phyloP scores from a whole-genome alignment of 345 rosid genomes.

The Linum lewisii region DNA sequence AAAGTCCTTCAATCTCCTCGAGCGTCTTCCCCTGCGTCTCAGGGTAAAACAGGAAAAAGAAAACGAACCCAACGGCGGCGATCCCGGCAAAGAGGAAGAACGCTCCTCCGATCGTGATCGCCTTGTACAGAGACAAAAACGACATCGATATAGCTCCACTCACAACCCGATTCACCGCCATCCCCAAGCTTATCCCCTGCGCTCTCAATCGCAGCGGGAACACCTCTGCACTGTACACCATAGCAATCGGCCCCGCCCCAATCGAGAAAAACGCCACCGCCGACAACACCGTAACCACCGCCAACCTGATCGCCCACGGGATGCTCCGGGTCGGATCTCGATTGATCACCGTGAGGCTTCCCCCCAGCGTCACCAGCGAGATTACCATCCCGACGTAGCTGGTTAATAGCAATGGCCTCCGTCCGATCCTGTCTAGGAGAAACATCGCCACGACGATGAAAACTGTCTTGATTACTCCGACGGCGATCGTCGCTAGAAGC shows the following conservation, averaged over 20 bases:
- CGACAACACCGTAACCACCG: constrained; percentile 26
- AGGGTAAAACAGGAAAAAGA: constrained; percentile 42
- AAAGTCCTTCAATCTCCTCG: constrained; percentile 46
- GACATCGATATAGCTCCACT: constrained; percentile 64
- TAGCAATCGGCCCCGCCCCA: constrained; percentile 64
- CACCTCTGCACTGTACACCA: constrained; percentile 70
- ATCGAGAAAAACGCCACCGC: constrained; percentile 55
- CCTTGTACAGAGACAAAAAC: constrained; percentile 31
- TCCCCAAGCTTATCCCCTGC: constrained; percentile 55
- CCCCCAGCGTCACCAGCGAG: constrained; percentile 38
- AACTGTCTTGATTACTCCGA: constrained; percentile 37
- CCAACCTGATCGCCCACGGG: constrained; percentile 12
- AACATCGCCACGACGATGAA: constrained; percentile 51
- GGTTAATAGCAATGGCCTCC: constrained; percentile 51
- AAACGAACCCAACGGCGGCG: constrained; percentile 29
- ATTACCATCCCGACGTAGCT: constrained; percentile 46
- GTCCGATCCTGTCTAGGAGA: constrained; percentile 43
- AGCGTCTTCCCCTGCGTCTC: constrained; percentile 59
- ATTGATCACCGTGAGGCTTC: constrained; percentile 35
- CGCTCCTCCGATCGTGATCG: constrained; percentile 43
- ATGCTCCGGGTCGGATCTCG: not conserved
- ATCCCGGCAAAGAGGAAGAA: constrained; percentile 45
- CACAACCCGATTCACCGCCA: constrained; percentile 51
- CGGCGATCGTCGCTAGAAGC: constrained; percentile 39
- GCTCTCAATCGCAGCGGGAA: constrained; percentile 61